phyloP scores from a whole-genome alignment of 2,329 filamentous ascomycete species.

The Boeremia lycopersici region DNA sequence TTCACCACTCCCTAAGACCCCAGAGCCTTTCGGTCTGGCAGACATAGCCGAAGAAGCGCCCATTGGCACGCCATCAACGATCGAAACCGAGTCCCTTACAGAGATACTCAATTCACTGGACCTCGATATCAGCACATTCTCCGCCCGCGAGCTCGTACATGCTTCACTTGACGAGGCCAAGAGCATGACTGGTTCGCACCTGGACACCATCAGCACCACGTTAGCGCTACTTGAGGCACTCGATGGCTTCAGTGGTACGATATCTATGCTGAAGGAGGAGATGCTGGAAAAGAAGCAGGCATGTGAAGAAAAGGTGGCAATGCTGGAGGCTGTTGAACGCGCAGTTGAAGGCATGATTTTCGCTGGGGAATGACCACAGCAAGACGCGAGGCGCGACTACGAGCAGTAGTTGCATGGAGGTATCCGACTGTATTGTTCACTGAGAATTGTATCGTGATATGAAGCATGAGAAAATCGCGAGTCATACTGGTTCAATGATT shows the following conservation, averaged over 20 bases:
- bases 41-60: conserved; percentile 4
- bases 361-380: neutral
- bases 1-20: neutral
- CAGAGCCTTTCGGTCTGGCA: conserved; percentile 1
- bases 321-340: conserved; percentile 17
- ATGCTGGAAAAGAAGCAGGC: conserved; percentile 15
- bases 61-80: neutral
- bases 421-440: too few relatives aligned
- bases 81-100: neutral
- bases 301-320: conserved; percentile 17
- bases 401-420: neutral
- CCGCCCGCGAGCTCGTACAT: conserved; percentile 15
- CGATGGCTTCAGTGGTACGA: conserved; percentile 21
- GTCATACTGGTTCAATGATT: too few relatives aligned
- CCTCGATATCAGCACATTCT: conserved; percentile 6
- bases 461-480: too few relatives aligned
- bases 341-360: neutral
- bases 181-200: conserved; percentile 1
- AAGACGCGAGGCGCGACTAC: neutral
- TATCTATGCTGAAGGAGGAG: conserved; percentile 16
- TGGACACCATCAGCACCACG: conserved; percentile 20
- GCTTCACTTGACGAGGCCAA: conserved; percentile 20
- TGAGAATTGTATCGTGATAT: too few relatives aligned
- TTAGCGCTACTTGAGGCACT: conserved; percentile 21
- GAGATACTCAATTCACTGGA: conserved; percentile 1